A percentile compares a stretch with the other conserved stretches of the same genome.
Evolutionary conservation across 768 basidiomycete genomes (phyloP).

Genomic region (Hirschioporus abietinus): DNA sequence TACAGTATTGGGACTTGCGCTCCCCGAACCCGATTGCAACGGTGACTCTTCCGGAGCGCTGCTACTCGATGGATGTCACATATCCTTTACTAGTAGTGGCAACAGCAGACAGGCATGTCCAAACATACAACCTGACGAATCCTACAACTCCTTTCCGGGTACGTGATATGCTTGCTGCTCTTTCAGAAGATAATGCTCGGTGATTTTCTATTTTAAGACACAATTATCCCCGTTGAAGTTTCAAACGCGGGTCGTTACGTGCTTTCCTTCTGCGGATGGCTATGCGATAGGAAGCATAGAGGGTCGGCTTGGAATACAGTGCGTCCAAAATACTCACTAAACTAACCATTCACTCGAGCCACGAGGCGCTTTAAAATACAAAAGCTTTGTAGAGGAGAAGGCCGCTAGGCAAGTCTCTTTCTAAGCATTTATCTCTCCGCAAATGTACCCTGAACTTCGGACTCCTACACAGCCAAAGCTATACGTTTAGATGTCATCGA

Average conservation of each 20-base stretch:
- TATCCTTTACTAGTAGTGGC: conserved; percentile 32
- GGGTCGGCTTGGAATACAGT: conserved; percentile 42
- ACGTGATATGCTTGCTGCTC: conserved; percentile 11
- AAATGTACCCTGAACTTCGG: conserved; percentile 14
- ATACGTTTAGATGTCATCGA: conserved; percentile 53
- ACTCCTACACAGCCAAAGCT: conserved; percentile 35
- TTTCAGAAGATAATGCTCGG: conserved; percentile 1
- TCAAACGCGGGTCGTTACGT: conserved; percentile 27
- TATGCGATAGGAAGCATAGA: conserved; percentile 26
- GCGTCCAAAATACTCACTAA: conserved; percentile 14
- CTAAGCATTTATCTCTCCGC: conserved; percentile 2
- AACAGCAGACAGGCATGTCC: conserved; percentile 37
- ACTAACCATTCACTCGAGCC: neutral
- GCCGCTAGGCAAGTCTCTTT: neutral
- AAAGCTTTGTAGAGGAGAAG: conserved; percentile 1
- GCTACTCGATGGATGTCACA: conserved; percentile 33
- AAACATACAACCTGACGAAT: conserved; percentile 34
- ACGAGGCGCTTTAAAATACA: neutral
- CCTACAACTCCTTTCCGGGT: conserved; percentile 30
- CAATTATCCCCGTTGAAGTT: conserved; percentile 34
- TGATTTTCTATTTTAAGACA: conserved; percentile 5
- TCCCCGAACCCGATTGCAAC: conserved; percentile 29
- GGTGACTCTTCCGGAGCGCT: conserved; percentile 33
- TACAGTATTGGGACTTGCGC: conserved; percentile 31
- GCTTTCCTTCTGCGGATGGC: conserved; percentile 23